Evolutionary conservation across 2,329 filamentous ascomycete genomes (phyloP).

Genomic region (Fusarium liriodendri): DNA sequence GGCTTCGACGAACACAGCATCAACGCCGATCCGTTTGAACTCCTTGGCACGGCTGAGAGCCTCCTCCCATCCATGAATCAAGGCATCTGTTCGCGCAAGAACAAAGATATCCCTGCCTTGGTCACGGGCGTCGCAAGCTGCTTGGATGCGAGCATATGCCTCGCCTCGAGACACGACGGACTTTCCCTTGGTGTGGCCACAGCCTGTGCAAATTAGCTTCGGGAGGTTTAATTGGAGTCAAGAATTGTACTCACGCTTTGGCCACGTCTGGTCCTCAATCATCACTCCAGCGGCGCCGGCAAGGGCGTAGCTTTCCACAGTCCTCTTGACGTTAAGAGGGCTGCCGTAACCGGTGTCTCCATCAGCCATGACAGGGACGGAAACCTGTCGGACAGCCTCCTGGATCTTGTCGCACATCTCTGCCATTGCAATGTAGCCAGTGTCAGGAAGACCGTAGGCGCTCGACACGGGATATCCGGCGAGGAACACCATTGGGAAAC

Average conservation of each 20-base stretch:
- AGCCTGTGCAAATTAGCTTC: constrained; percentile 22
- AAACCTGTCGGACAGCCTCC: constrained; percentile 52
- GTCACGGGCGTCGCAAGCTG: constrained; percentile 57
- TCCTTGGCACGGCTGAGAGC: constrained; percentile 54
- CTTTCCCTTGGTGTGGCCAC: constrained; percentile 57
- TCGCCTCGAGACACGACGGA: constrained; percentile 57
- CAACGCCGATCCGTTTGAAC: constrained; percentile 55
- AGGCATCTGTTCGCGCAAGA: constrained; percentile 56
- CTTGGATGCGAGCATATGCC: constrained; percentile 57
- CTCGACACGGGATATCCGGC: constrained; percentile 56
- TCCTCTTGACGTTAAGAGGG: constrained; percentile 58
- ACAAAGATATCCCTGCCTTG: constrained; percentile 58
- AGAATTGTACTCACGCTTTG: constrained; percentile 52
- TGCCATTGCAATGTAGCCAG: constrained; percentile 60
- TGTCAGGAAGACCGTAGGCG: constrained; percentile 57
- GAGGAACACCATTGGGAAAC: constrained; percentile 59
- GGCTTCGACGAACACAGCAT: constrained; percentile 56
- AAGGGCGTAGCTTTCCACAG: constrained; percentile 54
- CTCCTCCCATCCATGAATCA: constrained; percentile 57
- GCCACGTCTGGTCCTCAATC: constrained; percentile 63
- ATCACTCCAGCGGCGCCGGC: constrained; percentile 53
- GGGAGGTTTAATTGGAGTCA: too few relatives aligned
- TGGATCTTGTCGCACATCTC: constrained; percentile 60
- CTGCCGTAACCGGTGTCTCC: constrained; percentile 61
- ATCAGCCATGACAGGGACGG: constrained; percentile 58